phyloP scores from a whole-genome alignment of 176 grass and related monocot species.

The Calamus simplicifolius region DNA sequence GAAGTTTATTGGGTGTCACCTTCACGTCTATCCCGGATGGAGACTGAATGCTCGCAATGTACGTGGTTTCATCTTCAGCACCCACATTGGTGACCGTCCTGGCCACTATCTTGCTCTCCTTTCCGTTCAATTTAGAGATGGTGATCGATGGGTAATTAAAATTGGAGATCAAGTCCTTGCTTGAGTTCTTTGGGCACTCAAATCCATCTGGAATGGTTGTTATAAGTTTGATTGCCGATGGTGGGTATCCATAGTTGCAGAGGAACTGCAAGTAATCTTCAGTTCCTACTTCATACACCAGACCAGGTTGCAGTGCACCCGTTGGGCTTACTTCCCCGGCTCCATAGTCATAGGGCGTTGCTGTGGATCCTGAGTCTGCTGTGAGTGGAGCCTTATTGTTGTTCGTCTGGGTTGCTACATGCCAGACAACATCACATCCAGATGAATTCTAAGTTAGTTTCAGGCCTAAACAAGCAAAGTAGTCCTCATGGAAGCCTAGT shows the following conservation, averaged over 20 bases:
- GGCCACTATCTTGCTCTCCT: slow-evolving; percentile 19
- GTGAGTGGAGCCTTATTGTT: slow-evolving; percentile 40
- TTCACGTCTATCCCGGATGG: slow-evolving; percentile 49
- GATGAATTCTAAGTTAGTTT: neutral
- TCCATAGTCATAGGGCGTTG: slow-evolving; percentile 61
- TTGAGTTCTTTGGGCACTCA: slow-evolving; percentile 50
- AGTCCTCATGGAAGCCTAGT: neutral
- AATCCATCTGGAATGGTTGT: slow-evolving; percentile 29
- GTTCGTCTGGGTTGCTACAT: slow-evolving; percentile 49
- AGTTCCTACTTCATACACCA: slow-evolving; percentile 52
- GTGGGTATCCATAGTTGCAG: slow-evolving; percentile 75
- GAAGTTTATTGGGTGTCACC: slow-evolving; percentile 56
- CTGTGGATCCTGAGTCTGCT: slow-evolving; percentile 30
- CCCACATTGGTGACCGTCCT: slow-evolving; percentile 61
- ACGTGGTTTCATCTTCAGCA: slow-evolving; percentile 28
- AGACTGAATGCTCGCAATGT: slow-evolving; percentile 30
- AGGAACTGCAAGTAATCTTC: slow-evolving; percentile 65
- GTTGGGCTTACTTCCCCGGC: slow-evolving; percentile 67
- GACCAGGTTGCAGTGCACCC: slow-evolving; percentile 52
- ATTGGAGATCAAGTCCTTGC: slow-evolving; percentile 64
- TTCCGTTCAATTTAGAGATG: slow-evolving; percentile 24
- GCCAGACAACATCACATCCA: neutral
- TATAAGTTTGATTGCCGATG: slow-evolving; percentile 48
- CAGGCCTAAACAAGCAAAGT: too few species aligned
- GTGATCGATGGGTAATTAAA: slow-evolving; percentile 87